phyloP scores from a whole-genome alignment of 192 early-diverging fungal genomes.

The Coemansia sp. region DNA sequence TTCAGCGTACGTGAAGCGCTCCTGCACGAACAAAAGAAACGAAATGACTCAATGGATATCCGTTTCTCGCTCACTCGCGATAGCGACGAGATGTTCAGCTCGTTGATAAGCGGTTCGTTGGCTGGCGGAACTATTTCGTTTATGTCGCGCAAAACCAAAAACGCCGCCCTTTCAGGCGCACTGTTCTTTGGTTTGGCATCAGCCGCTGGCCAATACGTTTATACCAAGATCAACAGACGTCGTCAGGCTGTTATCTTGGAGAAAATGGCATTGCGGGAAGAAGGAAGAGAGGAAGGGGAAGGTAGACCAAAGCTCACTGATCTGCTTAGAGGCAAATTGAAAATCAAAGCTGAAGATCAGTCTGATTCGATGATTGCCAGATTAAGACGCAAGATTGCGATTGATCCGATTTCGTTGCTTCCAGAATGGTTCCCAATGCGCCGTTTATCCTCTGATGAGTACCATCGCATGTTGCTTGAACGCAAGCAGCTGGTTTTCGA shows the following conservation, averaged over 20 bases:
- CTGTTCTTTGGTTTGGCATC: conserved; percentile 58
- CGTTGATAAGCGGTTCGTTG: conserved; percentile 58
- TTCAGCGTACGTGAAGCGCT: conserved; percentile 60
- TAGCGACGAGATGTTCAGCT: conserved; percentile 64
- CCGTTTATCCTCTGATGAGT: conserved; percentile 62
- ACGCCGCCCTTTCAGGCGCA: conserved; percentile 57
- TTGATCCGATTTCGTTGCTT: conserved; percentile 50
- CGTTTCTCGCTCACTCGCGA: conserved; percentile 62
- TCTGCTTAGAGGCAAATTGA: background rate
- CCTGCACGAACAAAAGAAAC: conserved; percentile 57
- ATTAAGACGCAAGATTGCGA: conserved; percentile 15
- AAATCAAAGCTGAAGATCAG: conserved; percentile 3
- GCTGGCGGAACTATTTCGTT: conserved; percentile 62
- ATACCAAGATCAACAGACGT: conserved; percentile 46
- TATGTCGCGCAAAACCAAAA: conserved; percentile 54
- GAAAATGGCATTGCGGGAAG: conserved; percentile 4
- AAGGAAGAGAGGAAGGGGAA: background rate
- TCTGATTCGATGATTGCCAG: conserved; percentile 17
- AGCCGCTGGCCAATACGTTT: conserved; percentile 53
- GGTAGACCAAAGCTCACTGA: background rate
- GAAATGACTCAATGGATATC: conserved; percentile 56
- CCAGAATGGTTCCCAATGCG: conserved; percentile 66
- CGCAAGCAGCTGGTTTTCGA: conserved; percentile 18
- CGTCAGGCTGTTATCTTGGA: conserved; percentile 59
- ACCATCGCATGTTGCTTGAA: conserved; percentile 55